Evolutionary conservation across 139 green algal species (phyloP), one percentile per base, ranked within the genome.

Genomic region (Chlamydomonas applanata): DNA sequence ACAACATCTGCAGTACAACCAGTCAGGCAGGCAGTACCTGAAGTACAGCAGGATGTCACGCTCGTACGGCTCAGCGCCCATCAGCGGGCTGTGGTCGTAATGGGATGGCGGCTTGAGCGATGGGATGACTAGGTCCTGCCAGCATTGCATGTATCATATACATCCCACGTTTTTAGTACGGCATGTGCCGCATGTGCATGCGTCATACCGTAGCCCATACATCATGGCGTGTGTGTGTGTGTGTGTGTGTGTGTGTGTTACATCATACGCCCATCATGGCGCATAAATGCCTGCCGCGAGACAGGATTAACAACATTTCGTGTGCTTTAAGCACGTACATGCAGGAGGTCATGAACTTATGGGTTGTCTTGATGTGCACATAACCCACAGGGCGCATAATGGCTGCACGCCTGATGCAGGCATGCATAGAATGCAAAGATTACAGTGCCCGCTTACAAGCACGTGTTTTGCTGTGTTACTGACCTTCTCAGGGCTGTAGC

Each of bases 91-190:
- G 27, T 61, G 17, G 9, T 63, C 5, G 63, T 79, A 81, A 33
- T 75, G 70, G n/a, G 27, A 33, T 0, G 86, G 86, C 9, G 70
- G 46, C 62, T 83, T 83, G 64, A 86, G 81, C 0, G 77, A 72
- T 11, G 86, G 86, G 0, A 91, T 67, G 0, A 91, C 76, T 53
- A 91, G 52, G 72, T 91, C 80, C 78, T 88, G 1, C 62, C 40
- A 53, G n/a, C n/a, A n/a, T n/a, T n/a, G n/a, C n/a, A n/a, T n/a
- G n/a, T n/a, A n/a, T n/a, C n/a, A n/a, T n/a, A 80, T 75, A 75
- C 73, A 0, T 78, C 7, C 16, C 25, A 20, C 20, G 20, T 25
- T 64, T 64, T 14, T 33, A 64, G 19, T 20, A 64, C 16, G 16
- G 20, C 19, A 64, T 32, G 56, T 25, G 56, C 20, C 24, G 7